Percentiles rank a stretch among this genome's conserved stretches.
Evolutionary conservation across 2,329 filamentous ascomycete genomes (phyloP).

Genomic region (Thelonectria discophora): DNA sequence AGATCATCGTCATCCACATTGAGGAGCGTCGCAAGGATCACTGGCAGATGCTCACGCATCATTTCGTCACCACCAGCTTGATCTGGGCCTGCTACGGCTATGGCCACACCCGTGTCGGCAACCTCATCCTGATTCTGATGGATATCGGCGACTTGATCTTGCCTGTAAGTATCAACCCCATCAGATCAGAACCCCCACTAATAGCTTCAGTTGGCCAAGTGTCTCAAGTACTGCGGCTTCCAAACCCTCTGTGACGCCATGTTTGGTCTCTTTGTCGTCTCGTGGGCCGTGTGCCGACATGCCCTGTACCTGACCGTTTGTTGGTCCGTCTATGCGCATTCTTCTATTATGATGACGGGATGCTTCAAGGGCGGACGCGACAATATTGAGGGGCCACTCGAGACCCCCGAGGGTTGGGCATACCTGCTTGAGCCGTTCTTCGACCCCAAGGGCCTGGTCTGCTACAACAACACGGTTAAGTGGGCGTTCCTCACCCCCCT

Average conservation of each 20-base stretch:
- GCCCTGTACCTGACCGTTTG: slow-evolving; percentile 80
- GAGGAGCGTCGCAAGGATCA: slow-evolving; percentile 94
- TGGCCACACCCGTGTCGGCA: slow-evolving; percentile 85
- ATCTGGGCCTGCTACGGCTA: slow-evolving; percentile 86
- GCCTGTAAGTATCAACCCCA: slow-evolving; percentile 82
- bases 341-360: slow-evolving; percentile 57
- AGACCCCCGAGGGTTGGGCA: slow-evolving; percentile 59
- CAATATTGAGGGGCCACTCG: slow-evolving; percentile 63
- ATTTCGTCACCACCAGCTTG: slow-evolving; percentile 85
- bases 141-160: slow-evolving; percentile 89
- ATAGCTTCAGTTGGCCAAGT: slow-evolving; percentile 83
- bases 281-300: slow-evolving; percentile 87
- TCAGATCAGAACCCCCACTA: slow-evolving; percentile 56
- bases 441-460: slow-evolving; percentile 76
- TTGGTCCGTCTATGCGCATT: slow-evolving; percentile 66
- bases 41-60: slow-evolving; percentile 93
- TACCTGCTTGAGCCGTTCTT: slow-evolving; percentile 80
- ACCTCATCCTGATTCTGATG: slow-evolving; percentile 89
- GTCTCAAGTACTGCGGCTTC: slow-evolving; percentile 88
- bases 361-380: slow-evolving; percentile 73
- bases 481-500: slow-evolving; percentile 81
- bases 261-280: slow-evolving; percentile 86
- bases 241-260: slow-evolving; percentile 79
- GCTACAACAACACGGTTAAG: slow-evolving; percentile 79
- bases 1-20: slow-evolving; percentile 91